Evolutionary conservation across 2,329 filamentous ascomycete genomes (phyloP).

Genomic region (Pseudogymnoascus sp.): DNA sequence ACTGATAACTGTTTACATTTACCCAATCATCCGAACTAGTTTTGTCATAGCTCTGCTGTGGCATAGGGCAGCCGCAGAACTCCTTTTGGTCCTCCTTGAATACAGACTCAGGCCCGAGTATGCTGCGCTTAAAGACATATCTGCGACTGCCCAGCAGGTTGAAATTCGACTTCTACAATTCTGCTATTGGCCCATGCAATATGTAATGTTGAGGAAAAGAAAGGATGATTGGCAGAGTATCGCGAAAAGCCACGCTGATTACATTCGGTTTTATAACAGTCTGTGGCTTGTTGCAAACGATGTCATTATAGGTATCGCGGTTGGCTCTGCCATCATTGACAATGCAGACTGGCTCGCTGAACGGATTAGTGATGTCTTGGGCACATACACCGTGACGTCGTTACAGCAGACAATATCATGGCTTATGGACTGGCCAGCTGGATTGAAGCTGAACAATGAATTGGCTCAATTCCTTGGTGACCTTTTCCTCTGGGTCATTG

Average conservation of each 20-base stretch:
- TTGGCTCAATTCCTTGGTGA: slow-evolving; percentile 91
- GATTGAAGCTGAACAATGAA: slow-evolving; percentile 90
- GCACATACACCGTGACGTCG: slow-evolving; percentile 79
- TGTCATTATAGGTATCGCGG: slow-evolving; percentile 93
- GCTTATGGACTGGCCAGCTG: slow-evolving; percentile 93
- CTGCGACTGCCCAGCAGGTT: slow-evolving; percentile 92
- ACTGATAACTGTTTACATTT: slow-evolving; percentile 65
- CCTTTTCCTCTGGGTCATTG: slow-evolving; percentile 95
- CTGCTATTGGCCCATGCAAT: slow-evolving; percentile 98
- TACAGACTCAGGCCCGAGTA: slow-evolving; percentile 73
- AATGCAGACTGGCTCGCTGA: slow-evolving; percentile 79
- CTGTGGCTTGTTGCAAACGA: slow-evolving; percentile 98
- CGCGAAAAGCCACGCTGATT: slow-evolving; percentile 90
- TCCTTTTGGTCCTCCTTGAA: slow-evolving; percentile 71
- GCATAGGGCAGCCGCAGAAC: slow-evolving; percentile 74
- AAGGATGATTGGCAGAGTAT: slow-evolving; percentile 94
- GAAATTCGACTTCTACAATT: slow-evolving; percentile 97
- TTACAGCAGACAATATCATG: slow-evolving; percentile 84
- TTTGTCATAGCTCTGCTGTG: slow-evolving; percentile 75
- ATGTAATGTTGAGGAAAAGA: slow-evolving; percentile 78
- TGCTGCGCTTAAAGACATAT: slow-evolving; percentile 88
- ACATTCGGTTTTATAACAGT: slow-evolving; percentile 98
- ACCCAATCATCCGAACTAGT: slow-evolving; percentile 63
- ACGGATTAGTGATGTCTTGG: slow-evolving; percentile 68
- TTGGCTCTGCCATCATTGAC: slow-evolving; percentile 95